Evolutionary conservation across 1,284 basidiomycete species (phyloP).

Genomic region (Pyrrhoderma noxium): DNA sequence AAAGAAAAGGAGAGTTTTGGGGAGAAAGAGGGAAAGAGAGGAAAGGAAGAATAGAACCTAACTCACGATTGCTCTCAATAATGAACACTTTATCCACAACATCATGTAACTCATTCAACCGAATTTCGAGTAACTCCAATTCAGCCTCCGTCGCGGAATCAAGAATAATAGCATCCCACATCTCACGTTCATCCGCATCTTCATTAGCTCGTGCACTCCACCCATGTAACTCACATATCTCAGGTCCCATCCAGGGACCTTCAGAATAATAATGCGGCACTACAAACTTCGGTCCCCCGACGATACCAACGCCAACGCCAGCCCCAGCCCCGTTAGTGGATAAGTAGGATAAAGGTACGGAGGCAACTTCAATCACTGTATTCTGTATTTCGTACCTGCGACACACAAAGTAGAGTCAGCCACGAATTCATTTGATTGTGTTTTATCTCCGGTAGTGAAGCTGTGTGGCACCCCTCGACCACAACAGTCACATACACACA

Average conservation of each 20-base stretch:
- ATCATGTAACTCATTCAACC: conserved; percentile 32
- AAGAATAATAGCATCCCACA: conserved; percentile 30
- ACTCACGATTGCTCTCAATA: conserved; percentile 30
- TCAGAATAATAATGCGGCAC: conserved; percentile 26
- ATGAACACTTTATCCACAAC: conserved; percentile 33
- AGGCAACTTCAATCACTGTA: conserved; percentile 46
- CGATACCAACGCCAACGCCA: conserved; percentile 32
- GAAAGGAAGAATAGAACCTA: background rate
- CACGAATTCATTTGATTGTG: too few relatives aligned
- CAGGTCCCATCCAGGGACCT: background rate
- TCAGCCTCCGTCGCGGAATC: conserved; percentile 26
- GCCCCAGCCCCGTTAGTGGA: background rate
- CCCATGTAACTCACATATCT: conserved; percentile 27
- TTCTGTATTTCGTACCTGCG: conserved; percentile 38
- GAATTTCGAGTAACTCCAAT: conserved; percentile 36
- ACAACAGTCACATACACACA: too few relatives aligned
- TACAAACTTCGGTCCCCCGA: conserved; percentile 20
- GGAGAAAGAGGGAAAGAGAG: background rate
- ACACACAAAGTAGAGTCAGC: background rate
- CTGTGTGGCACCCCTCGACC: too few relatives aligned
- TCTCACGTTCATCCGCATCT: conserved; percentile 13
- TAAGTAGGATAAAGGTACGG: conserved; percentile 45
- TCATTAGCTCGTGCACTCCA: conserved; percentile 20
- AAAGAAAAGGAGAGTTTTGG: too few relatives aligned
- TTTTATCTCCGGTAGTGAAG: background rate